Percentiles rank a stretch among this genome's conserved stretches.
Evolutionary conservation across 352 stramenopile genomes (phyloP).

Genomic region (Globisporangium acanthophoron): DNA sequence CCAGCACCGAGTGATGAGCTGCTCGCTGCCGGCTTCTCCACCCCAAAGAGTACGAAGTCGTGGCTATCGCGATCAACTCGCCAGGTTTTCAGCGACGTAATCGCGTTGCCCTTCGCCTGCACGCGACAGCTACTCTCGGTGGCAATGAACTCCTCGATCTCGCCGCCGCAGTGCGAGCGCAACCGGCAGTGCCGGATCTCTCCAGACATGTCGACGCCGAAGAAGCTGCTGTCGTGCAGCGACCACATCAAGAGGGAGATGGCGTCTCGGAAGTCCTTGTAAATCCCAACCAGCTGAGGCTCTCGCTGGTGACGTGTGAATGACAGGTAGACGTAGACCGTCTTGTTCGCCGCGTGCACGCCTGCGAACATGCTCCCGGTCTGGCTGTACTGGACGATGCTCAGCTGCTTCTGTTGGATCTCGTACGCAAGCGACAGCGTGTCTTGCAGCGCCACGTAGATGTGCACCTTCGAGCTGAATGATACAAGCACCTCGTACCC

Average conservation of each 20-base stretch:
- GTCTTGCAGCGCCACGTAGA: constrained; percentile 63
- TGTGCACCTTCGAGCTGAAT: constrained; percentile 46
- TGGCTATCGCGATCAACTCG: constrained; percentile 37
- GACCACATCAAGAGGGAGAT: constrained; percentile 39
- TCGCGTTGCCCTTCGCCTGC: constrained; percentile 14
- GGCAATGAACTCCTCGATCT: constrained; percentile 39
- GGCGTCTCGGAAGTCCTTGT: constrained; percentile 34
- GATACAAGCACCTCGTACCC: constrained; percentile 49
- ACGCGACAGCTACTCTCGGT: constrained; percentile 22
- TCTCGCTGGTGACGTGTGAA: constrained; percentile 37
- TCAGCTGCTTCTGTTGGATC: constrained; percentile 52
- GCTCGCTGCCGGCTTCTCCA: constrained; percentile 22
- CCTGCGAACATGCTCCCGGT: constrained; percentile 46
- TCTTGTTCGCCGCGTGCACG: constrained; percentile 31
- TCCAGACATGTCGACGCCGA: constrained; percentile 22
- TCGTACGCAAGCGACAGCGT: constrained; percentile 58
- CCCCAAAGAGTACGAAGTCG: constrained; percentile 48
- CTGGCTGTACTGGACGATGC: constrained; percentile 52
- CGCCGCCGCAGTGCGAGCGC: constrained; percentile 20
- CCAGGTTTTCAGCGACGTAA: constrained; percentile 23
- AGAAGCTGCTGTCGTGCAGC: constrained; percentile 47
- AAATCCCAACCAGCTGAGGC: constrained; percentile 40
- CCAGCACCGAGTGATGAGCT: background rate
- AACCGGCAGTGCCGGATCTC: constrained; percentile 42
- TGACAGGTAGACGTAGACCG: constrained; percentile 46